Evolutionary conservation across 2,329 filamentous ascomycete species (phyloP).

Genomic region (Emericellopsis atlantica): DNA sequence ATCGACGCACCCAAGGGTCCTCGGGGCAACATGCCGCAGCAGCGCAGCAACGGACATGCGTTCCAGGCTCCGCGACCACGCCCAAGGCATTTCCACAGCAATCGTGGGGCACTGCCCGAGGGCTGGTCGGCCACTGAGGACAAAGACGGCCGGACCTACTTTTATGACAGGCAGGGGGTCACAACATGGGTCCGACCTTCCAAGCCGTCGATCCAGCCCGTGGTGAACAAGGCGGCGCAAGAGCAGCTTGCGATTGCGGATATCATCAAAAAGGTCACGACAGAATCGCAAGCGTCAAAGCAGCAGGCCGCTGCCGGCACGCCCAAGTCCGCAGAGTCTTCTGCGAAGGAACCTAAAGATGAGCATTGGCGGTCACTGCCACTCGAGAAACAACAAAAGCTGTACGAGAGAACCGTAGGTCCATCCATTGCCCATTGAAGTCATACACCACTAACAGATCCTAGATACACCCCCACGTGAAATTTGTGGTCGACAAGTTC

Average conservation of each 20-base stretch:
- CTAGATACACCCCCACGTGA: conserved; percentile 74
- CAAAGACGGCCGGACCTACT: conserved; percentile 63
- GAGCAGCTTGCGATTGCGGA: conserved; percentile 68
- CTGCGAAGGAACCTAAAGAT: conserved; percentile 40
- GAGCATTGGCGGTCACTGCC: conserved; percentile 61
- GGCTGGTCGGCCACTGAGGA: conserved; percentile 78
- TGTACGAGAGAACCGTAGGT: conserved; percentile 87
- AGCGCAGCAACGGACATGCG: conserved; percentile 36
- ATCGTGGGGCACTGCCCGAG: conserved; percentile 40
- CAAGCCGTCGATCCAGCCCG: conserved; percentile 50
- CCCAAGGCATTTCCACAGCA: conserved; percentile 37
- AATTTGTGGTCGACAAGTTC: conserved; percentile 77
- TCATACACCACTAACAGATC: conserved; percentile 5
- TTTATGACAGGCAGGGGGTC: conserved; percentile 65
- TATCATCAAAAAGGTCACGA: conserved; percentile 75
- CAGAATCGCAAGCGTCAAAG: conserved; percentile 38
- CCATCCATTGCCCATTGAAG: not conserved
- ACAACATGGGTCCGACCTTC: conserved; percentile 77
- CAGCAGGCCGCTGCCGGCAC: conserved; percentile 45
- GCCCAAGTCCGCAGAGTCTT: conserved; percentile 40
- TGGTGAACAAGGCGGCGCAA: conserved; percentile 44
- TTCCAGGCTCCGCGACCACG: conserved; percentile 25
- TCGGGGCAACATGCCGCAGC: conserved; percentile 46
- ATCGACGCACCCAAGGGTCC: conserved; percentile 44
- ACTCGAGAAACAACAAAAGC: conserved; percentile 82